Conservation (phyloP, 306 rosid species). For the Quercus parvula region DNA sequence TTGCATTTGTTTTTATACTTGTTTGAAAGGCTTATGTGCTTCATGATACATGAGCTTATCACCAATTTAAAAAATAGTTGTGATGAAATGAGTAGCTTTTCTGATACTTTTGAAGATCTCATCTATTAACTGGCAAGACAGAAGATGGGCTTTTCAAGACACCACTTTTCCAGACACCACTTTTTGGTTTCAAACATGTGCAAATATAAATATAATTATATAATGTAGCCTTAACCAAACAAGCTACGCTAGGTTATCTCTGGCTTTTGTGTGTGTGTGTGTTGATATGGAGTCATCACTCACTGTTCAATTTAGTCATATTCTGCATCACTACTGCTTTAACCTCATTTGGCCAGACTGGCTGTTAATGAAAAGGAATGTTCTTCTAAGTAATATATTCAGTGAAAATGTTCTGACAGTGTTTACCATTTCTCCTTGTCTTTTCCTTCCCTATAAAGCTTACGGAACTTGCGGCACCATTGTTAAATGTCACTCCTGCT, state of each 20-base stretch:
- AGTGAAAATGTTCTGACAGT: constrained; percentile 22
- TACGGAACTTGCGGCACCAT: constrained; percentile 60
- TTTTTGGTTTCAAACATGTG: background rate
- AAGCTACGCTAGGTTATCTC: background rate
- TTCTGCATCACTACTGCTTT: background rate
- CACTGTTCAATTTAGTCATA: background rate
- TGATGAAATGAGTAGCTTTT: background rate
- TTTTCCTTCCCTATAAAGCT: constrained; percentile 41
- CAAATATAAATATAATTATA: background rate
- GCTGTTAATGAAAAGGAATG: background rate
- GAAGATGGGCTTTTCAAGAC: background rate
- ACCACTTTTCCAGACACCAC: background rate
- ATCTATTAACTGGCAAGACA: background rate
- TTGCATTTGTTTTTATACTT: background rate
- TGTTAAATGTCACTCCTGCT: constrained; percentile 38
- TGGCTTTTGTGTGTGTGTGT: background rate
- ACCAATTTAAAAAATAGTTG: background rate
- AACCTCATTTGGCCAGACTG: background rate
- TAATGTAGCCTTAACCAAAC: background rate
- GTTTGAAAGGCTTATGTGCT: background rate
- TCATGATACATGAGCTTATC: background rate
- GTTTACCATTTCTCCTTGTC: background rate
- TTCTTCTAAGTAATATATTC: constrained; percentile 7
- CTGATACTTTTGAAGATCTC: background rate
- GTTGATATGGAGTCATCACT: background rate